Evolutionary conservation across 176 grass and related monocot species (phyloP).

Genomic region (Urochloa ruziziensis): DNA sequence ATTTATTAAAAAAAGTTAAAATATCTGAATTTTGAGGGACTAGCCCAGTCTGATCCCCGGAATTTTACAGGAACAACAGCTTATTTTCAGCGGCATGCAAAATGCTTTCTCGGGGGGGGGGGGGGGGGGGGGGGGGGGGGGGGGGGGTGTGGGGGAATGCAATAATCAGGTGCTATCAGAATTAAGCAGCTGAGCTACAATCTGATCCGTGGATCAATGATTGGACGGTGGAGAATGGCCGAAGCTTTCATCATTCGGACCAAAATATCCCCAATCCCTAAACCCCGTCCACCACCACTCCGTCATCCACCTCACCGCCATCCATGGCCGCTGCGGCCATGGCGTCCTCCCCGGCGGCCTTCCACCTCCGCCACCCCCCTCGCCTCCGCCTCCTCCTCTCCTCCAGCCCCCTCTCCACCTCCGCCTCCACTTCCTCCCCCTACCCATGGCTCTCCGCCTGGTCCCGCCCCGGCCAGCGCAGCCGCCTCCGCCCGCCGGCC

Average conservation of each 20-base stretch:
- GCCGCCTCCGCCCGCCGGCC: slow-evolving; percentile 27
- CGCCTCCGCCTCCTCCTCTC: slow-evolving; percentile 42
- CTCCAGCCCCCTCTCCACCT: slow-evolving; percentile 25
- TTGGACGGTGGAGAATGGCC: background rate
- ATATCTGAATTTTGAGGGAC: too few relatives aligned
- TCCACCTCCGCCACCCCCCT: slow-evolving; percentile 51
- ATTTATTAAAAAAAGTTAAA: too few relatives aligned
- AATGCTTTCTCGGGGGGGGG: too few relatives aligned
- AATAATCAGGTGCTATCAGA: background rate
- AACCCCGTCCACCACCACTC: slow-evolving; percentile 19
- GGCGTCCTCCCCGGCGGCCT: slow-evolving; percentile 42
- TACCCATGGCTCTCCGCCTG: slow-evolving; percentile 60
- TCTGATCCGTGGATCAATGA: too few relatives aligned
- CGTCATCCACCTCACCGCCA: background rate
- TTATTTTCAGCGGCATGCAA: too few relatives aligned
- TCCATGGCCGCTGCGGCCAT: slow-evolving; percentile 41
- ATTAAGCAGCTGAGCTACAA: background rate
- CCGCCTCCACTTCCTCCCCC: slow-evolving; percentile 12
- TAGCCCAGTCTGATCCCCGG: too few relatives aligned
- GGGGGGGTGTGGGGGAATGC: too few relatives aligned
- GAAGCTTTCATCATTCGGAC: background rate
- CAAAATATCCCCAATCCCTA: slow-evolving; percentile 40
- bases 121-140: too few relatives aligned
- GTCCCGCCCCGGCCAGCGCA: slow-evolving; percentile 7
- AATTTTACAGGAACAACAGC: too few relatives aligned